Evolutionary conservation across 2,329 filamentous ascomycete genomes (phyloP).

Genomic region (Aspergillus japonicus): DNA sequence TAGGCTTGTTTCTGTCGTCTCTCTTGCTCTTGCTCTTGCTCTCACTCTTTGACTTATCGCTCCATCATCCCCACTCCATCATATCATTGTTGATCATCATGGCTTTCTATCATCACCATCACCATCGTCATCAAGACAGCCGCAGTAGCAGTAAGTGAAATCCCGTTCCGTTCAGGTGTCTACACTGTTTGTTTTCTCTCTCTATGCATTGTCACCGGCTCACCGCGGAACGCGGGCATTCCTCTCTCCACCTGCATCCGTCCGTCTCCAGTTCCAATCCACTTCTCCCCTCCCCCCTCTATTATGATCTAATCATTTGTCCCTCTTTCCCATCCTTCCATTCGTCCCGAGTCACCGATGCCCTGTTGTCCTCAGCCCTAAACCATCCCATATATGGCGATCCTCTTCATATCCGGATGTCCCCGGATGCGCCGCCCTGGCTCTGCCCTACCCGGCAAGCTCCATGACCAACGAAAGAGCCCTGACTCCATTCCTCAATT

Average conservation of each 20-base stretch:
- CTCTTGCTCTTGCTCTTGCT: too few species aligned
- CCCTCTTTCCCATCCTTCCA: constrained; percentile 25
- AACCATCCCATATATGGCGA: not conserved
- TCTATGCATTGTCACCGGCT: constrained; percentile 13
- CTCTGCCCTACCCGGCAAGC: constrained; percentile 1
- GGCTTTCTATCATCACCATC: too few species aligned
- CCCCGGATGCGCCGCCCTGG: constrained; percentile 2
- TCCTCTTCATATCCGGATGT: not conserved
- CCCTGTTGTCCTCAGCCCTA: constrained; percentile 7
- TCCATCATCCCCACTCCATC: not conserved
- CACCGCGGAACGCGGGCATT: constrained; percentile 23
- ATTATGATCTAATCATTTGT: constrained; percentile 24
- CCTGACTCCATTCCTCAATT: not conserved
- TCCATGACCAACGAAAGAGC: constrained; percentile 5
- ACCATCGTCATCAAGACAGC: not conserved
- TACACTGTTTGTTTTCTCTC: not conserved
- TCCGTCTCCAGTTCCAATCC: constrained; percentile 4
- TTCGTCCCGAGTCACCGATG: constrained; percentile 9
- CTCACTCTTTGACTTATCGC: not conserved
- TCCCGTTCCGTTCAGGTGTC: constrained; percentile 1
- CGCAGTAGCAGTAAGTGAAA: not conserved
- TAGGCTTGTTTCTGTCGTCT: too few species aligned
- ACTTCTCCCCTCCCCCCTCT: not conserved
- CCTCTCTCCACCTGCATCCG: constrained; percentile 23
- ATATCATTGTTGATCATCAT: too few species aligned